Evolutionary conservation across 202 grass and related monocot species (phyloP).

Genomic region (Zoysia matrella): DNA sequence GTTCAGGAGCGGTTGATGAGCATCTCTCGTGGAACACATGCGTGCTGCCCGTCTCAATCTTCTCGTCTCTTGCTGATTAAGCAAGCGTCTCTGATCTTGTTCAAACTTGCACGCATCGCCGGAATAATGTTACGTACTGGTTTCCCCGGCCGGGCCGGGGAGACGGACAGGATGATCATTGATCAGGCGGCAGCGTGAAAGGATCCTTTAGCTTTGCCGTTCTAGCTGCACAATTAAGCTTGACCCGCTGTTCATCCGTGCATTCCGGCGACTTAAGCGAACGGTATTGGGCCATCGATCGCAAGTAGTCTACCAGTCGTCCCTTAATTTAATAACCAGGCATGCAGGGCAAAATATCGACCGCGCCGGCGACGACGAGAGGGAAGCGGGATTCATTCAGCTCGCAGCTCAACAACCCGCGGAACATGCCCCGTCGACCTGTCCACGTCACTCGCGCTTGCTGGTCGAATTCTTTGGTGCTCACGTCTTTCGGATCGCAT

Average conservation of each 20-base stretch:
- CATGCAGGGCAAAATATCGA: not conserved
- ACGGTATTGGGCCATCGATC: constrained; percentile 1
- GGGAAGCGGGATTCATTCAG: too few relatives aligned
- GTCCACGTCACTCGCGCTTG: too few relatives aligned
- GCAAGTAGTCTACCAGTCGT: not conserved
- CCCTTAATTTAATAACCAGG: constrained; percentile 4
- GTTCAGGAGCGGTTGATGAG: too few relatives aligned
- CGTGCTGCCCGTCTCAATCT: too few relatives aligned
- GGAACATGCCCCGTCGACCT: too few relatives aligned
- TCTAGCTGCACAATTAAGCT: too few relatives aligned
- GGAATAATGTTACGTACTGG: not conserved
- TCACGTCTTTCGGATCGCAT: too few relatives aligned
- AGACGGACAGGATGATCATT: not conserved
- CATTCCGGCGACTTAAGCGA: constrained; percentile 3
- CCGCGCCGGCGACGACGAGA: not conserved
- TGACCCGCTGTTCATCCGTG: not conserved
- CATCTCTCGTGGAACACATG: too few relatives aligned
- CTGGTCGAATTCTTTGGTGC: too few relatives aligned
- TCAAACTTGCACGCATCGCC: constrained; percentile 30
- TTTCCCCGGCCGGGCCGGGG: not conserved
- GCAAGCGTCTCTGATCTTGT: constrained; percentile 8
- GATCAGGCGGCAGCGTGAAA: not conserved
- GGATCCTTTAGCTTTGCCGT: not conserved
- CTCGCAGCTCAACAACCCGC: too few relatives aligned
- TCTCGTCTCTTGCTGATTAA: not conserved